A percentile compares a stretch with the other conserved stretches of the same genome.
These are phyloP conservation scores for Solanum pinnatisectum DNA, from an alignment of 257 asterid species.

Conservation along the genomic window DNA sequence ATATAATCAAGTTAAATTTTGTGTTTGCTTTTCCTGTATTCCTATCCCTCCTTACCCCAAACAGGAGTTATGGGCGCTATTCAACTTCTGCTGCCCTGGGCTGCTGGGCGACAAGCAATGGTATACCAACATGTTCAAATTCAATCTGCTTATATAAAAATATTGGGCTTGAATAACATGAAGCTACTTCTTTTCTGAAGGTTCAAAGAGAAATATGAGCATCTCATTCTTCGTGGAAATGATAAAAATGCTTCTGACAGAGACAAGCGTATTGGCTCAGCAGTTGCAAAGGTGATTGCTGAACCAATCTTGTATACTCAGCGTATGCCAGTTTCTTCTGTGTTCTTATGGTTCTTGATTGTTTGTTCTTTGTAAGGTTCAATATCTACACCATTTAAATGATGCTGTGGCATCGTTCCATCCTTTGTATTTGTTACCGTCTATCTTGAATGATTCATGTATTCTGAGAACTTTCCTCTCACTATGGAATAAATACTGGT, in stretches of 20 bases:
- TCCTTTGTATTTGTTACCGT: not conserved
- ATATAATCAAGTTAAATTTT: not conserved
- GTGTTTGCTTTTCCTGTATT: not conserved
- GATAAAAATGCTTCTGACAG: conserved; percentile 90
- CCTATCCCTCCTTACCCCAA: not conserved
- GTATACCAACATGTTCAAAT: conserved; percentile 24
- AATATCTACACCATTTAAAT: not conserved
- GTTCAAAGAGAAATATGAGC: conserved; percentile 81
- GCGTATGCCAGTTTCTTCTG: not conserved
- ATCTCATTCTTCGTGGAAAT: conserved; percentile 67
- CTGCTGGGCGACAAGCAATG: conserved; percentile 83
- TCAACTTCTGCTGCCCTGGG: conserved; percentile 84
- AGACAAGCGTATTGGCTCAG: conserved; percentile 77
- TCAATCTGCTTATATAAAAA: not conserved
- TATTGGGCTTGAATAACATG: not conserved
- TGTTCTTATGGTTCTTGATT: not conserved
- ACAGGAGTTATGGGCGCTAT: conserved; percentile 94
- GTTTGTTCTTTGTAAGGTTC: not conserved
- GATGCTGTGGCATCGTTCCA: not conserved
- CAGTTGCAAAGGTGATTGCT: conserved; percentile 75
- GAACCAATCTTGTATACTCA: not conserved
- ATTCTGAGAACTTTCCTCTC: not conserved
- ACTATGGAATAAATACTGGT: not conserved
- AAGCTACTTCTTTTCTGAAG: conserved; percentile 21
- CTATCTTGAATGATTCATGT: not conserved